Percentiles rank a stretch among this genome's conserved stretches.
Conservation (phyloP, 352 stramenopile genomes). For the Chrysophaeum taylorii region DNA sequence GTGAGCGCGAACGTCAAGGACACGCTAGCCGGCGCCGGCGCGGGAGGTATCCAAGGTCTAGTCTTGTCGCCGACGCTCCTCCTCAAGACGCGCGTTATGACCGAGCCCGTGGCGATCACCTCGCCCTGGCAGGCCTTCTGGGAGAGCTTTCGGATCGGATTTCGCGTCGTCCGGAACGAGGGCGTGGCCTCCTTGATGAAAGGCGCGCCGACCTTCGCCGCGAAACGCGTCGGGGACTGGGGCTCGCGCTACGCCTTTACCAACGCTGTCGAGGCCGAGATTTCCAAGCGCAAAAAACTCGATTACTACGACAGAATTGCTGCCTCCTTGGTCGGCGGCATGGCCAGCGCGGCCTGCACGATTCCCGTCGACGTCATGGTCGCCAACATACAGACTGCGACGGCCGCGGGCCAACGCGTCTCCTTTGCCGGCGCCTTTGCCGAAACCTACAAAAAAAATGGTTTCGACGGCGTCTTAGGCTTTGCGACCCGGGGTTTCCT, state of each 20-base stretch:
- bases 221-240: conserved; percentile 83
- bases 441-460: conserved; percentile 54
- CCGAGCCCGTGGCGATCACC: conserved; percentile 63
- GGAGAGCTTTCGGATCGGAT: conserved; percentile 63
- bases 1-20: conserved; percentile 28
- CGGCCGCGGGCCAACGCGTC: conserved; percentile 67
- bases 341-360: conserved; percentile 58
- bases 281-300: conserved; percentile 44
- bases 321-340: conserved; percentile 66
- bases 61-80: conserved; percentile 76
- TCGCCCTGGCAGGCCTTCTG: conserved; percentile 61
- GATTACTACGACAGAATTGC: conserved; percentile 51
- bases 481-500: conserved; percentile 70
- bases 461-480: conserved; percentile 57
- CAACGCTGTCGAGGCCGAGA: conserved; percentile 58
- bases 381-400: conserved; percentile 78
- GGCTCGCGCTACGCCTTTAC: conserved; percentile 79
- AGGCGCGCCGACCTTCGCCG: conserved; percentile 70
- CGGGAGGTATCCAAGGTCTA: conserved; percentile 78
- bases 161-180: conserved; percentile 74
- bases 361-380: conserved; percentile 81
- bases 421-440: conserved; percentile 57
- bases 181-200: conserved; percentile 75
- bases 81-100: conserved; percentile 88
- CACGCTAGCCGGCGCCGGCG: conserved; percentile 68